Conservation (phyloP, 73 alveolate species). For the Durusdinium trenchii region DNA sequence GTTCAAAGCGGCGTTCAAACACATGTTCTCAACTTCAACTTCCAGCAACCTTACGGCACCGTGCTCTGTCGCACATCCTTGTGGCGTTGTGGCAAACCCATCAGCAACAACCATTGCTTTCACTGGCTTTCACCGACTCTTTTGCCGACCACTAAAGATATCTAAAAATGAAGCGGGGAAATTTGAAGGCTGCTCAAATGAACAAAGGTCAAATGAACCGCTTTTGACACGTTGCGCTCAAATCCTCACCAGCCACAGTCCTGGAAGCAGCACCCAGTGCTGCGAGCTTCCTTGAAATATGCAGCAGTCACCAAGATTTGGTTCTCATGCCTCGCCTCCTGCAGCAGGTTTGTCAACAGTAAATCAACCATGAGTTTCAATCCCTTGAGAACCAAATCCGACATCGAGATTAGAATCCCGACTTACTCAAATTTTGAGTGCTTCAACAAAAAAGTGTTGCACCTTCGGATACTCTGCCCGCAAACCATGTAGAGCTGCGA, state of each 20-base stretch:
- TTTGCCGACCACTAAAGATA: background rate
- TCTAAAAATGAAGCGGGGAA: background rate
- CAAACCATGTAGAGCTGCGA: slow-evolving; percentile 39
- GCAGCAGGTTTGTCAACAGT: background rate
- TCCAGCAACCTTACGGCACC: too few relatives aligned
- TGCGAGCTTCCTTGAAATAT: slow-evolving; percentile 50
- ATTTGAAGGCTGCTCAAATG: background rate
- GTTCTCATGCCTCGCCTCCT: slow-evolving; percentile 42
- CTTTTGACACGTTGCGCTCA: background rate
- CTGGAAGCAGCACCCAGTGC: background rate
- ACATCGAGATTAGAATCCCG: background rate
- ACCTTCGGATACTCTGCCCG: background rate
- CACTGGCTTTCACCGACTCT: too few relatives aligned
- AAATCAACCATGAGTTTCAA: background rate
- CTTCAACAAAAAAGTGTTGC: background rate
- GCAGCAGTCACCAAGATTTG: slow-evolving; percentile 36
- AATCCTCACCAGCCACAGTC: background rate
- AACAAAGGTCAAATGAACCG: background rate
- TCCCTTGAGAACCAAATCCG: background rate
- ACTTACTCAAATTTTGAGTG: background rate
- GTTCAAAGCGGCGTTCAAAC: too few relatives aligned
- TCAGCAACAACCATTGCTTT: too few relatives aligned
- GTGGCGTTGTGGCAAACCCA: too few relatives aligned
- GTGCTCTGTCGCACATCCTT: too few relatives aligned
- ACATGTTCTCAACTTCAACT: too few relatives aligned